Evolutionary conservation across 768 basidiomycete genomes (phyloP).

Genomic region (Auriculariales sp.): DNA sequence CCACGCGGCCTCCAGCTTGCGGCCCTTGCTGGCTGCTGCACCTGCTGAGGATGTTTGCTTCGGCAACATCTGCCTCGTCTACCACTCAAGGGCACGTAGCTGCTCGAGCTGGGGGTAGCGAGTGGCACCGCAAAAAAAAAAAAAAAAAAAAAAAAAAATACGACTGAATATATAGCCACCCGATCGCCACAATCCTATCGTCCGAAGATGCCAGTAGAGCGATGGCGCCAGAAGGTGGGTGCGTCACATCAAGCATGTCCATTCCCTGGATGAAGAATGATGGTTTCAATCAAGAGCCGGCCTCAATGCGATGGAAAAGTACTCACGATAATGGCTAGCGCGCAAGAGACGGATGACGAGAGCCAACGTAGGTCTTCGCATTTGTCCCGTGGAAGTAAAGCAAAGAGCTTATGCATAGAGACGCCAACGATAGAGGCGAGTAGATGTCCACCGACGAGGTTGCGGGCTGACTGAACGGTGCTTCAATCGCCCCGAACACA

Average conservation of each 20-base stretch:
- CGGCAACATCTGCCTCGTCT: too few relatives aligned
- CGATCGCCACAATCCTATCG: constrained; percentile 25
- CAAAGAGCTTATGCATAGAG: constrained; percentile 37
- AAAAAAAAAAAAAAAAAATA: too few relatives aligned
- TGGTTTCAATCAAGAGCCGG: too few relatives aligned
- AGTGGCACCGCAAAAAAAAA: too few relatives aligned
- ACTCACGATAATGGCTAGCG: constrained; percentile 20
- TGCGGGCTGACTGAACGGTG: constrained; percentile 36
- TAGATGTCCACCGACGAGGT: constrained; percentile 37
- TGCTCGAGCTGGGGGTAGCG: too few relatives aligned
- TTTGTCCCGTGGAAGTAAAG: constrained; percentile 27
- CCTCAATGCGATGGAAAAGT: too few relatives aligned
- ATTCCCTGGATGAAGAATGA: too few relatives aligned
- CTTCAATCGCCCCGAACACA: constrained; percentile 37
- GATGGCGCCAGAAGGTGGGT: constrained; percentile 44
- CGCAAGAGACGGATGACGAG: constrained; percentile 30
- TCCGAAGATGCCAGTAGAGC: constrained; percentile 34
- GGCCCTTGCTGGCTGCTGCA: too few relatives aligned
- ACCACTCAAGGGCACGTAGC: too few relatives aligned
- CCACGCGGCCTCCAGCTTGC: too few relatives aligned
- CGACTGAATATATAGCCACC: constrained; percentile 39
- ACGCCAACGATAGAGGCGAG: constrained; percentile 33
- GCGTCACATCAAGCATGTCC: constrained; percentile 37
- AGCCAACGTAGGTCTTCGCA: constrained; percentile 35
- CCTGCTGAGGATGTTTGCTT: too few relatives aligned